Evolutionary conservation across 306 rosid species (phyloP), one percentile per base, ranked within the genome.

Genomic region (Albizia julibrissin): DNA sequence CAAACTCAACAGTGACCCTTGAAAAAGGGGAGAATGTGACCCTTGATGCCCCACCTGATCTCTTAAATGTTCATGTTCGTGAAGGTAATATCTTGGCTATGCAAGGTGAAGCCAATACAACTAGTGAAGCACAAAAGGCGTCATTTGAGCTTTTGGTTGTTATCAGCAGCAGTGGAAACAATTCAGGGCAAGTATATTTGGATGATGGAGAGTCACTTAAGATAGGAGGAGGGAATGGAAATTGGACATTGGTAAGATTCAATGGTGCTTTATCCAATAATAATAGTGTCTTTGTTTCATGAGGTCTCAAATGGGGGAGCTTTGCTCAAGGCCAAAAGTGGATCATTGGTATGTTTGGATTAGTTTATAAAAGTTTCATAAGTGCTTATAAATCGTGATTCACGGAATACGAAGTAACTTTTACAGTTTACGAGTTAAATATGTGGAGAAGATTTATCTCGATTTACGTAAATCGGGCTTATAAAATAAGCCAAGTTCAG

Each of bases 11-110:
- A 2, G 90, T 91, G 52, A 88, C 39, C 33, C 83, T 79, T 26
- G 40, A 78, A 56, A 74, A 87, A 9, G 98, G 98, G 22, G 61
- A 86, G 81, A 11, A 81, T 67, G 69, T 95, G 10, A 90, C 74
- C 14, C 87, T 95, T 4, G 82, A 89, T 70, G 94, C 98, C 47
- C 95, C 97, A 5, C 47, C 86, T 18, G 92, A 95, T 84, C 92
- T 90, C 80, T 90, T 89, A 61, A 95, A 95, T 15, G 94, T 93
- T 49, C 97, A 91, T 74, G 86, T 89, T 46, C 81, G 87, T 3
- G 97, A 93, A 85, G 98, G 97, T 86, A 90, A 87, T 65, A 87
- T 95, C 81, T 81, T 93, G 86, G 87, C 93, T 33, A 18, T 91
- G 87, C 98, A 93, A 82, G 89, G 95, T 40, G 87, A 87, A 76